Evolutionary conservation across 305 asterid genomes (phyloP).

Genomic region (Rubia balearica): DNA sequence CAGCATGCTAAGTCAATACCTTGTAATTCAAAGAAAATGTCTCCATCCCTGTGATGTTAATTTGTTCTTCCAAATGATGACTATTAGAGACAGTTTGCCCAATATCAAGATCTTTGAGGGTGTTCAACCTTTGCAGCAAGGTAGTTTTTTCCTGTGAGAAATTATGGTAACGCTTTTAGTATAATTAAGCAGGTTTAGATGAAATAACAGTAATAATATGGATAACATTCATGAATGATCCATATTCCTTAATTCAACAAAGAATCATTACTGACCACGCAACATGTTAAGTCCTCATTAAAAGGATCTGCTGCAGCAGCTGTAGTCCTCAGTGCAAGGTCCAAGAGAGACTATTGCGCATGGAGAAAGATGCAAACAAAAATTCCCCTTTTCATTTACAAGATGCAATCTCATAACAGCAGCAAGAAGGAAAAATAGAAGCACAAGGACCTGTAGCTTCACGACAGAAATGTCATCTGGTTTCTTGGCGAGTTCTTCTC

Average conservation of each 20-base stretch:
- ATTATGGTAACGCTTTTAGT: conserved; percentile 16
- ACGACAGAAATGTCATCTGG: conserved; percentile 88
- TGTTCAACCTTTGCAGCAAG: conserved; percentile 78
- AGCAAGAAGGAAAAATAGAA: conserved; percentile 13
- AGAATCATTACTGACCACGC: conserved; percentile 59
- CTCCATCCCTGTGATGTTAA: conserved; percentile 90
- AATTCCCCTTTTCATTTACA: conserved; percentile 14
- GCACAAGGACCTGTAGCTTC: conserved; percentile 77
- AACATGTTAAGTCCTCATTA: conserved; percentile 89
- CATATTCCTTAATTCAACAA: background rate
- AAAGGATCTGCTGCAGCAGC: conserved; percentile 97
- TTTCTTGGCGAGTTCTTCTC: conserved; percentile 84
- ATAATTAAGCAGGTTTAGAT: conserved; percentile 17
- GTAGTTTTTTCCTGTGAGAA: conserved; percentile 70
- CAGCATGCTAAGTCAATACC: conserved; percentile 37
- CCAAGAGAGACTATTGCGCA: conserved; percentile 75
- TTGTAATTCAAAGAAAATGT: conserved; percentile 91
- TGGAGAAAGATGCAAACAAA: conserved; percentile 15
- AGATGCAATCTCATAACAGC: conserved; percentile 9
- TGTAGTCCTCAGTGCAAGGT: conserved; percentile 93
- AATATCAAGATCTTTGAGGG: conserved; percentile 76
- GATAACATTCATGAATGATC: background rate
- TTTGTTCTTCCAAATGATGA: conserved; percentile 69
- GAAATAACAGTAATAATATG: conserved; percentile 8
- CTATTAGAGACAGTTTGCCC: conserved; percentile 47